phyloP scores from a whole-genome alignment of 83 land plant species.

The Thuja plicata region DNA sequence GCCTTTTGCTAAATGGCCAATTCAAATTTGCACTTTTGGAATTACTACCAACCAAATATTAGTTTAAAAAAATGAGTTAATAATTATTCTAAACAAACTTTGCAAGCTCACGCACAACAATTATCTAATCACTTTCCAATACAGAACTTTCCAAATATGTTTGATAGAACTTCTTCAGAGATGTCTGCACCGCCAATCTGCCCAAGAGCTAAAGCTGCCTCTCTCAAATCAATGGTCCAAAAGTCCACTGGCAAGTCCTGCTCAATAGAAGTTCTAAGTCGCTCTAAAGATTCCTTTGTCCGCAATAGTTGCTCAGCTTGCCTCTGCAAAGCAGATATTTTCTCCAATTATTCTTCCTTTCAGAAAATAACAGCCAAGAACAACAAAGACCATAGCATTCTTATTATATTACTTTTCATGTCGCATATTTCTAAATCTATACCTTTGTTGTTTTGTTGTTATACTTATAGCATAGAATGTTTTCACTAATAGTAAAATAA shows the following conservation, averaged over 20 bases:
- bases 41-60: background rate
- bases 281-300: conserved; percentile 65
- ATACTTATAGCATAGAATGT: background rate
- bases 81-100: background rate
- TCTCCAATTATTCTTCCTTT: background rate
- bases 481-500: background rate
- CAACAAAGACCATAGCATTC: background rate
- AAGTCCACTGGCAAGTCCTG: conserved; percentile 82
- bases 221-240: conserved; percentile 94
- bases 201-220: conserved; percentile 82
- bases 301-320: conserved; percentile 83
- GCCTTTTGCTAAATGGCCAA: too few relatives aligned
- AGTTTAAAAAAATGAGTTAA: background rate
- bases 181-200: conserved; percentile 88
- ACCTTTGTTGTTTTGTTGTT: background rate
- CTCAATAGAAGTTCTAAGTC: conserved; percentile 56
- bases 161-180: conserved; percentile 86
- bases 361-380: background rate
- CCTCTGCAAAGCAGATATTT: conserved; percentile 50
- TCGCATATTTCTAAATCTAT: background rate
- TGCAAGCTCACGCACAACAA: background rate
- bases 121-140: conserved; percentile 60
- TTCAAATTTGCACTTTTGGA: background rate
- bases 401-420: background rate
- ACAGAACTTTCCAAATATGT: conserved; percentile 88